phyloP scores from a whole-genome alignment of 106 monocot genomes.

The Vanilla planifolia region DNA sequence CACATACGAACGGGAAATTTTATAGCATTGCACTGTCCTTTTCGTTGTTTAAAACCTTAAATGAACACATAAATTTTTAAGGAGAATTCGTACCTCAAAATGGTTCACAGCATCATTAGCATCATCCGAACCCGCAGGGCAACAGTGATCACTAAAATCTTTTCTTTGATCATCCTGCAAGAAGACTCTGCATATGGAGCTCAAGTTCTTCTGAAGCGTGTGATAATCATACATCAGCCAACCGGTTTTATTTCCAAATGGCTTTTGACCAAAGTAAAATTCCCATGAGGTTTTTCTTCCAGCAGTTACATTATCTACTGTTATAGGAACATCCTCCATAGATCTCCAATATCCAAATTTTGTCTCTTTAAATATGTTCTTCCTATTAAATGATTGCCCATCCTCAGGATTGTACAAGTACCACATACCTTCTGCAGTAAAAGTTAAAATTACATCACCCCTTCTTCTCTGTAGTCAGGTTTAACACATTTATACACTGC shows the following conservation, averaged over 20 bases:
- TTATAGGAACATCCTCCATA: constrained; percentile 12
- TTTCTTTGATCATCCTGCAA: constrained; percentile 8
- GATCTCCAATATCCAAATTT: constrained; percentile 36
- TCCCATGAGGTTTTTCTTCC: constrained; percentile 30
- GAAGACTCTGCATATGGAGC: constrained; percentile 27
- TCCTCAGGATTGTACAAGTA: constrained; percentile 29
- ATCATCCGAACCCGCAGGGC: constrained; percentile 1
- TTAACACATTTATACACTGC: too few relatives aligned
- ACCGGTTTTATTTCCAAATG: constrained; percentile 23
- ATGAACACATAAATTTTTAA: too few relatives aligned
- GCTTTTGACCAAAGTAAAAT: constrained; percentile 25
- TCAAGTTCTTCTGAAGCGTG: constrained; percentile 14
- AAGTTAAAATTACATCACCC: background rate
- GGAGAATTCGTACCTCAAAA: background rate
- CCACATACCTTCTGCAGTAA: constrained; percentile 35
- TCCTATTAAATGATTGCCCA: constrained; percentile 1
- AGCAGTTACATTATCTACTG: background rate
- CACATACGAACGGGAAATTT: too few relatives aligned
- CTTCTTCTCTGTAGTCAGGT: background rate
- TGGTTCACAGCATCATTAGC: constrained; percentile 9
- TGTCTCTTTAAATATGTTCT: constrained; percentile 4
- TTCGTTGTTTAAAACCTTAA: too few relatives aligned
- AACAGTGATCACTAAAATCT: constrained; percentile 7
- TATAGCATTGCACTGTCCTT: too few relatives aligned
- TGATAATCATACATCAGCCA: constrained; percentile 48